Conservation (phyloP, 2,329 filamentous ascomycete species). For the Raffaelea albimanens region DNA sequence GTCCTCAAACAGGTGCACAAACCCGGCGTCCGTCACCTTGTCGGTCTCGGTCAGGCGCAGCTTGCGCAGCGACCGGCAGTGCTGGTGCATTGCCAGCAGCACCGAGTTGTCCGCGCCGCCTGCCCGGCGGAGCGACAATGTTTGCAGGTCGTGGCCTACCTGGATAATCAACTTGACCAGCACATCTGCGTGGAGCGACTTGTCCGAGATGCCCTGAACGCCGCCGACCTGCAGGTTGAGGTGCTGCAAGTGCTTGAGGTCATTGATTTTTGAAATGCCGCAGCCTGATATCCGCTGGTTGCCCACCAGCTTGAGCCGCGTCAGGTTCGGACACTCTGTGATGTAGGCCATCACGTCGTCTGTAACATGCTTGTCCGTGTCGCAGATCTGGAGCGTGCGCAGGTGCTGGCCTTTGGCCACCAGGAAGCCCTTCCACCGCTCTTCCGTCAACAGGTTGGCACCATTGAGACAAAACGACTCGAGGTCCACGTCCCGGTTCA, state of each 20-base stretch:
- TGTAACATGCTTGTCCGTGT: slow-evolving; percentile 72
- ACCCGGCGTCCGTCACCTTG: slow-evolving; percentile 64
- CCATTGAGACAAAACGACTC: slow-evolving; percentile 70
- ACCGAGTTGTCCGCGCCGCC: slow-evolving; percentile 55
- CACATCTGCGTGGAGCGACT: slow-evolving; percentile 43
- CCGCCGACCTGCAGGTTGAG: slow-evolving; percentile 51
- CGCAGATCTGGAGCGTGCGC: slow-evolving; percentile 66
- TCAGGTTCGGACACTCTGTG: slow-evolving; percentile 50
- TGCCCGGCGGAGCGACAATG: slow-evolving; percentile 67
- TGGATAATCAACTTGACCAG: slow-evolving; percentile 52
- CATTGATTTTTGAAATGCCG: slow-evolving; percentile 56
- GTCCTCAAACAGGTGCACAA: slow-evolving; percentile 59
- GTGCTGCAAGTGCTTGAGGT: slow-evolving; percentile 57
- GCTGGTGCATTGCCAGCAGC: slow-evolving; percentile 59
- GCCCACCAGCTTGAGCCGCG: slow-evolving; percentile 69
- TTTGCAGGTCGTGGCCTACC: slow-evolving; percentile 59
- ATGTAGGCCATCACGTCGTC: slow-evolving; percentile 60
- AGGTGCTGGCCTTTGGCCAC: slow-evolving; percentile 54
- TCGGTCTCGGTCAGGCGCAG: slow-evolving; percentile 74
- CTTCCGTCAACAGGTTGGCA: slow-evolving; percentile 71
- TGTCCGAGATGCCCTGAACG: slow-evolving; percentile 9
- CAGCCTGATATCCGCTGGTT: slow-evolving; percentile 64
- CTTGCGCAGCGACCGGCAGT: slow-evolving; percentile 61
- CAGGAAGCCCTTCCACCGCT: slow-evolving; percentile 65
- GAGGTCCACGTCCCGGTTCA: slow-evolving; percentile 60